Evolutionary conservation across 352 stramenopile species (phyloP), one percentile per base, ranked within the genome.

Genomic region (Pythium grandisporangium): DNA sequence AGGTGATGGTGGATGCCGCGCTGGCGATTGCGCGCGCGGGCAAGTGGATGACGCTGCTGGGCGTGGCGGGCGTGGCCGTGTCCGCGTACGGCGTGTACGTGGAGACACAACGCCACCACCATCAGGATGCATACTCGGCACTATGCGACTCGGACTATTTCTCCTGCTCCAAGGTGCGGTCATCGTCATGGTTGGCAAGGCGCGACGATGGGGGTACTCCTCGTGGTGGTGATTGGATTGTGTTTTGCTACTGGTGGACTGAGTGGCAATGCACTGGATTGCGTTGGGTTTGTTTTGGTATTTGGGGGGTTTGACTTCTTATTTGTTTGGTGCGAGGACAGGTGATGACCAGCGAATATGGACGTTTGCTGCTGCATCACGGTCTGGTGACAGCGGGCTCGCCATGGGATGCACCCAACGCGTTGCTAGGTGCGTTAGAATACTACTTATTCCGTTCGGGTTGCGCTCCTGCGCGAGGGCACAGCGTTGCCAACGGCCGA

Each of bases 261-360:
- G n/a, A n/a, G n/a, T n/a, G n/a, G n/a, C n/a, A n/a, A n/a, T n/a
- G n/a, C n/a, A n/a, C n/a, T n/a, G n/a, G n/a, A n/a, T n/a, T n/a
- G n/a, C n/a, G n/a, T n/a, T n/a, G n/a, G n/a, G n/a, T n/a, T n/a
- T n/a, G n/a, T n/a, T n/a, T n/a, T n/a, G n/a, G n/a, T n/a, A n/a
- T n/a, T n/a, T n/a, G n/a, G n/a, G n/a, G n/a, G n/a, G n/a, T n/a
- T n/a, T n/a, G n/a, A n/a, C n/a, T n/a, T n/a, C n/a, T n/a, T n/a
- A n/a, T n/a, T n/a, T n/a, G n/a, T n/a, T n/a, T n/a, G n/a, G 13
- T 6, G 16, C 13, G 30, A 14, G 8, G 19, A n/a, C 27, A 74
- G 63, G 61, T 75, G 26, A 62, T 81, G 58, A 63, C 59, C 19
- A 84, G 68, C 42, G 61, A 72, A 47, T 77, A 73, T 45, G 68